Conservation (phyloP, 108 stramenopile species). For the Fragilaria radians region DNA sequence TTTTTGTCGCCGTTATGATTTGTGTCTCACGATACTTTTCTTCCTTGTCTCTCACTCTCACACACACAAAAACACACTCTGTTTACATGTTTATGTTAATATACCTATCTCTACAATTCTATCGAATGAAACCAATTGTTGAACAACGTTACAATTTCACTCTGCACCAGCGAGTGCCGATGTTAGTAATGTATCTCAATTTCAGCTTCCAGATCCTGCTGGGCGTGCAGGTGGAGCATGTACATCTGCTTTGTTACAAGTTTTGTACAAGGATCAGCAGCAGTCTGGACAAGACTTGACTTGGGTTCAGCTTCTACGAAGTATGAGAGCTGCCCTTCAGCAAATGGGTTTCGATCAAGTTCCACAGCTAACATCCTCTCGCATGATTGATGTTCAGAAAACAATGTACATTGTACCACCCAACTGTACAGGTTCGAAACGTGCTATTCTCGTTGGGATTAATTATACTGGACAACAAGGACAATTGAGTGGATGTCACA, state of each 20-base stretch:
- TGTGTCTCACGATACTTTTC: too few species aligned
- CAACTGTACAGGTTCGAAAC: constrained; percentile 27
- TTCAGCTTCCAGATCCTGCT: constrained; percentile 51
- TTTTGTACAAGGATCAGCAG: constrained; percentile 47
- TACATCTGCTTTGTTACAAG: constrained; percentile 83
- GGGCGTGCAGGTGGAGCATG: constrained; percentile 80
- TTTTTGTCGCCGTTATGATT: too few species aligned
- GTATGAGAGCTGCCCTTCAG: constrained; percentile 54
- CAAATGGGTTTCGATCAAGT: constrained; percentile 59
- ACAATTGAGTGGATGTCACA: constrained; percentile 79
- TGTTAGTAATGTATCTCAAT: constrained; percentile 40
- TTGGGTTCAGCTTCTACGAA: constrained; percentile 65
- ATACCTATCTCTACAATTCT: too few species aligned
- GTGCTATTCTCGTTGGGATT: constrained; percentile 85
- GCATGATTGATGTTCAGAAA: constrained; percentile 58
- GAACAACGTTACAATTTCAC: too few species aligned
- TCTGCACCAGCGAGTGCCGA: constrained; percentile 64
- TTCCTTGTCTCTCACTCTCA: too few species aligned
- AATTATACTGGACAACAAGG: constrained; percentile 84
- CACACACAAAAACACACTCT: too few species aligned
- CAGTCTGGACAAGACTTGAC: constrained; percentile 25
- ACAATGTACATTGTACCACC: constrained; percentile 41
- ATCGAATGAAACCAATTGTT: too few species aligned
- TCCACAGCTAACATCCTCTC: constrained; percentile 71
- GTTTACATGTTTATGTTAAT: too few species aligned